Base-by-base conservation (phyloP, 805 yeast species). In the Wickerhamiella kurtzmanii region DNA sequence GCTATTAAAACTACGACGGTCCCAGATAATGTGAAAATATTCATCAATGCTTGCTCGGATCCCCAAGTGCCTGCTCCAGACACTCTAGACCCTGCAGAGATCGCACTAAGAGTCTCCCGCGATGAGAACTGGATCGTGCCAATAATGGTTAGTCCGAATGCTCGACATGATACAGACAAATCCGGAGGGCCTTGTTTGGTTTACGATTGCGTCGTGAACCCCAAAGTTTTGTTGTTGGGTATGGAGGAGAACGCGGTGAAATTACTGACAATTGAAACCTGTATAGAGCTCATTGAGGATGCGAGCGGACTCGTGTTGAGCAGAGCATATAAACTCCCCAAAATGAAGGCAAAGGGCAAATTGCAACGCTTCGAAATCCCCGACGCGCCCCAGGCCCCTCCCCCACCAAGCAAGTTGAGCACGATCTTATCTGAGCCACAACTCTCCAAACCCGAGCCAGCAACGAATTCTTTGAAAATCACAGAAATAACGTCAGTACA, bases 111-210 rank as follows among this genome's bases (percentile, higher is more conserved):
- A 1, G 61, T 76, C 44, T 79, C 82, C 19, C 74, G 79, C 63
- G 76, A 75, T 35, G 79, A 79, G 56, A 70, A 80, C 56, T 87
- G 95, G 95, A 87, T 82, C 49, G 80, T 86, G 1, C 96, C 96
- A 1, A 76, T 88, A 2, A 72, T 82, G 1, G 76, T 84, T 0
- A 18, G 41, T 6, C 77, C 89, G 0, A 68, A 72, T 0, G 74
- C 73, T 43, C 58, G 79, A 11, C 54, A 55, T 5, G 80, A 73
- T 41, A 59, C 50, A 13, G 96, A 88, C 60, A 87, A 87, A 50
- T 59, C 60, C 55, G 94, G 94, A 1, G 62, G 65, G 2, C 61
- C 66, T 15, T 76, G 87, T 39, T 64, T 72, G 39, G 87, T 84
- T 1, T 76, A 76, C 56, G 96, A 87, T 61, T 87, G 96, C 62